Base-by-base conservation (phyloP, 768 basidiomycete genomes). In the Phanerochaete sordida region DNA sequence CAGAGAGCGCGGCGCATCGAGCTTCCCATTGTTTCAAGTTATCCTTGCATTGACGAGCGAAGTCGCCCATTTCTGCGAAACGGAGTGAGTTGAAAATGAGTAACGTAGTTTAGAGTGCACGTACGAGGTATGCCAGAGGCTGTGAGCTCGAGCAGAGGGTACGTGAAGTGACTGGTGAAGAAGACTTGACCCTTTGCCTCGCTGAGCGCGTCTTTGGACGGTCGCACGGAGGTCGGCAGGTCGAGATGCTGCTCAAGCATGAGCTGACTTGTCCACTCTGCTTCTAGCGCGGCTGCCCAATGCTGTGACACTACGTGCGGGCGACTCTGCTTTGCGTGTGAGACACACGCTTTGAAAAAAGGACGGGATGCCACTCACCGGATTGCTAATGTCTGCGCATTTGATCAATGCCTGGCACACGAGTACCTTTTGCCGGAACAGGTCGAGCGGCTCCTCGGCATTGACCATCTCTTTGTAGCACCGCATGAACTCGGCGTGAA, bases 371-470 rank as follows among this genome's bases (percentile, higher is more conserved):
- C 56, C 21, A 84, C 95, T 64, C 71, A 97, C 95, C 16, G 97
- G 96, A 72, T 99, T 99, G 71, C 93, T 95, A 68, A 99, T 98
- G 75, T 99, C 97, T 19, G 96, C 95, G 68, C 95, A 97, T 74
- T 99, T 98, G 72, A 99, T 86, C 54, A 99, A 76, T 2, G 91
- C 90, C 68, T 98, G 94, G 70, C 93, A 96, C 24, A 94, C 73
- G 56, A 96, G 73, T 26, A 90, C 77, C 65, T 89, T 81, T 56
- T 86, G 81, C 64, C 75, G 69, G 54, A 75, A 68, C 58, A 66
- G 74, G 46, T 82, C 66, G 11, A 21, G 7, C 2, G 21, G 79
- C 68, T 19, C 66, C 13, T 70, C 64, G 23, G 79, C 81, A 2
- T 72, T 50, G 39, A 88, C 72, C 26, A 87, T 68, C 7, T 69